phyloP scores from a whole-genome alignment of 75 land plant genomes.

The Pinus taeda region DNA sequence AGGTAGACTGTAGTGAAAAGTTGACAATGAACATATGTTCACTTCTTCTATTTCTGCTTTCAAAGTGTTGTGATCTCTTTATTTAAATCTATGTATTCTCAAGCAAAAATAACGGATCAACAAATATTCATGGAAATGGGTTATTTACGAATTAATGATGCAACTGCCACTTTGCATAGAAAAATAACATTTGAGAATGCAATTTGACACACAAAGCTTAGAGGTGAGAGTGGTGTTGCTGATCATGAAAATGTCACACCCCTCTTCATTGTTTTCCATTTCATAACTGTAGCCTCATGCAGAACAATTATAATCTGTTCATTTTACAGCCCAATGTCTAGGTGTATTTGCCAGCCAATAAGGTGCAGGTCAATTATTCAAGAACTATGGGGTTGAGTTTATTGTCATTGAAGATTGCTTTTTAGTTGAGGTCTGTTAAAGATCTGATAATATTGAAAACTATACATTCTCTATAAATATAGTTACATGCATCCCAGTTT shows the following conservation, averaged over 20 bases:
- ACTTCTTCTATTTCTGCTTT: not conserved
- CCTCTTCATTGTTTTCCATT: not conserved
- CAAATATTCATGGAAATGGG: not conserved
- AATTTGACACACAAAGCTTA: not conserved
- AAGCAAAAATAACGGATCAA: not conserved
- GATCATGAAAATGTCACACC: not conserved
- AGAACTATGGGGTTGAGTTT: too few relatives aligned
- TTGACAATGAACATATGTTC: not conserved
- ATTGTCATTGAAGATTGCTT: too few relatives aligned
- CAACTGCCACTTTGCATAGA: not conserved
- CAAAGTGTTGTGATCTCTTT: not conserved
- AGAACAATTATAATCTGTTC: too few relatives aligned
- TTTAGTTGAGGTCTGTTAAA: too few relatives aligned
- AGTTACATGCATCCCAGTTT: not conserved
- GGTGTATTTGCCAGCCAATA: too few relatives aligned
- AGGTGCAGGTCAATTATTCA: too few relatives aligned
- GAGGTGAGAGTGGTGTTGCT: not conserved
- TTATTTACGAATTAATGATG: not conserved
- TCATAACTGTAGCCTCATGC: too few relatives aligned
- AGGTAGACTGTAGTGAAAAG: not conserved
- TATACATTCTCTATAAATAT: too few relatives aligned
- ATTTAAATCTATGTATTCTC: not conserved
- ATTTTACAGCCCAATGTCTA: too few relatives aligned
- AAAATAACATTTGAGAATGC: not conserved
- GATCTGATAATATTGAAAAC: too few relatives aligned